Evolutionary conservation across 2,329 filamentous ascomycete species (phyloP).

Genomic region (Monilinia aucupariae): DNA sequence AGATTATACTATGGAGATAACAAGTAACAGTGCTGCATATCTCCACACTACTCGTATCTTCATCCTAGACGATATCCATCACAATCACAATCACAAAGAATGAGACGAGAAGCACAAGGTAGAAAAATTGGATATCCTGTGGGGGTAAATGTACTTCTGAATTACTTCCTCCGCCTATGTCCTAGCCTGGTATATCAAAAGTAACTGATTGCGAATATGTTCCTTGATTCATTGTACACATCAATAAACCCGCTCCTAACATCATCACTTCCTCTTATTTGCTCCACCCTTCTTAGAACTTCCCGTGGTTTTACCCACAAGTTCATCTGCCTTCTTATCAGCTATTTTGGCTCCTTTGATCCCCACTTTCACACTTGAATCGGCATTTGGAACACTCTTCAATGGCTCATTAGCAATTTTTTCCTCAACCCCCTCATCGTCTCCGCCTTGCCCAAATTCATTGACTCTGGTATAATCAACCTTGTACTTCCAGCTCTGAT

Average conservation of each 20-base stretch:
- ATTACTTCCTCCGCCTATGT: neutral
- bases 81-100: no score
- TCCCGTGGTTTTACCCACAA: slow-evolving; percentile 44
- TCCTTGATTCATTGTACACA: neutral
- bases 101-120: no score
- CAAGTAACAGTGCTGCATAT: no score
- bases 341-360: slow-evolving; percentile 35
- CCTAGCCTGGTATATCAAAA: neutral
- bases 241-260: neutral
- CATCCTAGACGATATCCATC: no score
- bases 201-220: neutral
- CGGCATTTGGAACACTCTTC: slow-evolving; percentile 22
- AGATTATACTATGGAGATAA: no score
- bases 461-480: slow-evolving; percentile 89
- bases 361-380: slow-evolving; percentile 23
- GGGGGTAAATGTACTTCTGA: neutral
- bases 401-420: slow-evolving; percentile 40
- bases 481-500: slow-evolving; percentile 90
- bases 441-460: slow-evolving; percentile 97
- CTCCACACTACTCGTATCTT: no score
- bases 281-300: slow-evolving; percentile 42
- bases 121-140: neutral
- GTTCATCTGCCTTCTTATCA: slow-evolving; percentile 21
- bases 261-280: slow-evolving; percentile 43
- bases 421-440: slow-evolving; percentile 64